These are phyloP conservation scores for Cystobasidium ongulense DNA, from an alignment of 768 basidiomycete species.

Conservation along the genomic window DNA sequence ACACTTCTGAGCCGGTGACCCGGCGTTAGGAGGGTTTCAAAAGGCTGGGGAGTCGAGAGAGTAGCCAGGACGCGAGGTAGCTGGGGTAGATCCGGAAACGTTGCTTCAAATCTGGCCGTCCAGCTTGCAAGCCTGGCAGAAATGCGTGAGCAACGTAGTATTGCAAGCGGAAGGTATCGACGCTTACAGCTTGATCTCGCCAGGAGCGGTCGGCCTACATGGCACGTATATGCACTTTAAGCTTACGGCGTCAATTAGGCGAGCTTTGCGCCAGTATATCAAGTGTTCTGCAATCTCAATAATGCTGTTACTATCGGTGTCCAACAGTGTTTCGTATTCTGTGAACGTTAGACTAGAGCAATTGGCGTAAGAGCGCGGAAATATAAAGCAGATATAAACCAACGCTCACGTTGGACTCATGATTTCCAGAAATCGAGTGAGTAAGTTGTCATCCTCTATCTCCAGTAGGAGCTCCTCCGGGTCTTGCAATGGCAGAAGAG, in stretches of 20 bases:
- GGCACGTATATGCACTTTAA: constrained; percentile 73
- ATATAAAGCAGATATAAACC: not conserved
- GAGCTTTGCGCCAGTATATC: constrained; percentile 79
- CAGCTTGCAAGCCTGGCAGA: constrained; percentile 53
- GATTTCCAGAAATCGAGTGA: constrained; percentile 29
- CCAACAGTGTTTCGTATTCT: constrained; percentile 62
- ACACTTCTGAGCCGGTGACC: constrained; percentile 57
- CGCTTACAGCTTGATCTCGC: constrained; percentile 52
- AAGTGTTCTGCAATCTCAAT: constrained; percentile 71
- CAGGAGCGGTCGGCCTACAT: constrained; percentile 51
- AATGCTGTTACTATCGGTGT: constrained; percentile 65
- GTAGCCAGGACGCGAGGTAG: constrained; percentile 65
- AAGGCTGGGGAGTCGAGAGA: constrained; percentile 63
- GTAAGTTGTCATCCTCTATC: constrained; percentile 39
- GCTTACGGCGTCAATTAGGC: constrained; percentile 74
- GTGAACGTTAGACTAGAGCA: constrained; percentile 18
- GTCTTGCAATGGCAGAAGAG: constrained; percentile 65
- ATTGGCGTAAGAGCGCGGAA: not conserved
- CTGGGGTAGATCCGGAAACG: constrained; percentile 61
- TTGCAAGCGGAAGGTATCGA: constrained; percentile 20
- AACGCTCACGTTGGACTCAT: constrained; percentile 29
- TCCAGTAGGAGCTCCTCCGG: constrained; percentile 57
- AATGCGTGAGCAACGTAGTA: constrained; percentile 36
- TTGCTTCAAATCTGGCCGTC: constrained; percentile 55
- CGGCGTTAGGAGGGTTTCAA: constrained; percentile 65